phyloP scores from a whole-genome alignment of 2,329 filamentous ascomycete genomes.

The Diaporthe amygdali region DNA sequence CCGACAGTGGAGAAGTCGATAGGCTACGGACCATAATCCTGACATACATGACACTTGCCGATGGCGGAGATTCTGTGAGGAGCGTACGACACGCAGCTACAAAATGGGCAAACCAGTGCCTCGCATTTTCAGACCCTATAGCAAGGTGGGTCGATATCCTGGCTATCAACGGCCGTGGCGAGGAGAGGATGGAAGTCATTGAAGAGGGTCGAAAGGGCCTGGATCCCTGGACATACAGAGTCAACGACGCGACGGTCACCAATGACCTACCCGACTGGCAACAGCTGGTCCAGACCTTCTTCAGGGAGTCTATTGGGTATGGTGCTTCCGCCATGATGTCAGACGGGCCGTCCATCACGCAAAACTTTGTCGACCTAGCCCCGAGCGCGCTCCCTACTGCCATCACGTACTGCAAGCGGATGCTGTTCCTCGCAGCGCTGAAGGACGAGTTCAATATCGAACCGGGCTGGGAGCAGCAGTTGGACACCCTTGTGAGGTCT shows the following conservation, averaged over 20 bases:
- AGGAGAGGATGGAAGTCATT: slow-evolving; percentile 79
- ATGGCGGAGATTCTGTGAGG: slow-evolving; percentile 59
- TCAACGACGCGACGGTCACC: slow-evolving; percentile 47
- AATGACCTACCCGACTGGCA: slow-evolving; percentile 55
- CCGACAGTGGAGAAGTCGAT: slow-evolving; percentile 32
- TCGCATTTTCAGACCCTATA: slow-evolving; percentile 78
- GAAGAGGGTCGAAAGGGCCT: slow-evolving; percentile 91
- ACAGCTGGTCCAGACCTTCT: slow-evolving; percentile 55
- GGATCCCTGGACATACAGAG: slow-evolving; percentile 65
- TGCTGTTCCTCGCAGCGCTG: slow-evolving; percentile 56
- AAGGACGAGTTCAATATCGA: slow-evolving; percentile 61
- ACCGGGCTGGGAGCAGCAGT: slow-evolving; percentile 82
- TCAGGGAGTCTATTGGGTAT: slow-evolving; percentile 41
- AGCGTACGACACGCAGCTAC: slow-evolving; percentile 83
- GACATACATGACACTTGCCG: slow-evolving; percentile 66
- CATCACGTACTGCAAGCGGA: slow-evolving; percentile 68
- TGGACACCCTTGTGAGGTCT: slow-evolving; percentile 75
- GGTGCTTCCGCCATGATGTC: slow-evolving; percentile 42
- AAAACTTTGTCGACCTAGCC: slow-evolving; percentile 53
- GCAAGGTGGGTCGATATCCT: slow-evolving; percentile 90
- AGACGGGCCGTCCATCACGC: slow-evolving; percentile 43
- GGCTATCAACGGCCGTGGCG: slow-evolving; percentile 69
- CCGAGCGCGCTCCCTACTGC: slow-evolving; percentile 69
- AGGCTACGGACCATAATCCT: slow-evolving; percentile 63
- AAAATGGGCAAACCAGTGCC: slow-evolving; percentile 87